phyloP scores from a whole-genome alignment of 805 yeast species.

The Starmerella vitae region DNA sequence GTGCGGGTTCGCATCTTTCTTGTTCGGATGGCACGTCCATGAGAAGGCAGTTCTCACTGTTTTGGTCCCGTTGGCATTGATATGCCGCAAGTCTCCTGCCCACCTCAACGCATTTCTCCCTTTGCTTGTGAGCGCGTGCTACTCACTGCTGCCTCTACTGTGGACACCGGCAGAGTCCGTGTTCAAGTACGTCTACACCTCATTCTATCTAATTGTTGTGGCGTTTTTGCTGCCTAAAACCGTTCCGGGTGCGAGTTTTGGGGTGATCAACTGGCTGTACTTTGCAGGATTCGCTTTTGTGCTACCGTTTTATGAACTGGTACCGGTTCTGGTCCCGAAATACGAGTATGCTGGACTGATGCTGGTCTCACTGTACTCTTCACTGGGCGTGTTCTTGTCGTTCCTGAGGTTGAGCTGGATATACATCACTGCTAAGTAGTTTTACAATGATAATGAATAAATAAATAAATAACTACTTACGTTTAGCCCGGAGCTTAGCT shows the following conservation, averaged over 20 bases:
- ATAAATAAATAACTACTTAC: not conserved
- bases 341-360: conserved; percentile 67
- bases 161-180: conserved; percentile 69
- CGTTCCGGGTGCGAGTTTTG: conserved; percentile 43
- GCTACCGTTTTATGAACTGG: conserved; percentile 42
- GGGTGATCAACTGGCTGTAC: conserved; percentile 55
- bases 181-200: conserved; percentile 61
- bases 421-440: not conserved
- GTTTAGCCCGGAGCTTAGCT: too few relatives aligned
- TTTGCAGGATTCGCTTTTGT: conserved; percentile 54
- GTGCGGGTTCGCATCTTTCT: conserved; percentile 80
- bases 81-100: conserved; percentile 58
- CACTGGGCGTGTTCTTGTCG: conserved; percentile 67
- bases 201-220: conserved; percentile 73
- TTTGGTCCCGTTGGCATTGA: conserved; percentile 73
- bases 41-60: conserved; percentile 90
- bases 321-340: conserved; percentile 39
- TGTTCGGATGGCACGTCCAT: conserved; percentile 98
- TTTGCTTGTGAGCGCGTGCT: conserved; percentile 66
- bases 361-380: conserved; percentile 75
- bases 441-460: not conserved
- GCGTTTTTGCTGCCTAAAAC: conserved; percentile 43
- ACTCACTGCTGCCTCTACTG: conserved; percentile 76
- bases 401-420: conserved; percentile 35
- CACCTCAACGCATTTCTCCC: conserved; percentile 58